Base-by-base conservation (phyloP, 1,139 yeast genomes). In the Kodamaea sp. region DNA sequence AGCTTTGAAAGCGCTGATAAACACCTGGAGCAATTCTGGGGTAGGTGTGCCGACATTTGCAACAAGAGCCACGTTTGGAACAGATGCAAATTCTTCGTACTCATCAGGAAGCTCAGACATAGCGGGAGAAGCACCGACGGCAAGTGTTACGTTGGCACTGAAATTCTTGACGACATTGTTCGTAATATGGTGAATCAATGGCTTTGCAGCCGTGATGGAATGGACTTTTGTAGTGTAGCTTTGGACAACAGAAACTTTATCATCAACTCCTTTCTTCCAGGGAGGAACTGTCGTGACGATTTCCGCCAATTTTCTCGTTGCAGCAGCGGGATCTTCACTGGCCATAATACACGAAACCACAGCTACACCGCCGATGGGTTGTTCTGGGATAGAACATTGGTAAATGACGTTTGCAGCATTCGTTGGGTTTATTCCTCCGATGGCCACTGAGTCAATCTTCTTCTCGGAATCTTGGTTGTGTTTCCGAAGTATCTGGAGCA, bases 281-380 rank as follows among this genome's bases (percentile, higher is more conserved):
- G 45, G 35, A 2, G 51, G 50, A 4, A 49, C 34, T 10, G 42
- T 21, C 5, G 43, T 37, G 8, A 61, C 44, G 3, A 52, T 46
- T 1, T 39, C 19, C 3, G 32, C 37, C 12, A 72, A 53, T 4
- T 58, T 60, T 15, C 41, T 48, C 0, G 94, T 76, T 1, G 88
- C 81, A 5, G 47, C 40, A 0, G 61, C 75, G 0, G 95, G 83
- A 43, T 80, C 75, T 7, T 51, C 47, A 3, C 74, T 64, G 0
- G 90, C 92, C 84, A 88, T 86, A 20, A 88, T 83, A 51, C 89
- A 83, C 6, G 95, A 85, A 3, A 88, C 97, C 11, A 88, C 80
- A 1, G 96, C 94, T 12, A 85, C 78, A 10, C 97, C 97, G 51
- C 85, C 89, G 4, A 84, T 57, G 0, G 61, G 49, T 42, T 73